phyloP scores from a whole-genome alignment of 2,329 filamentous ascomycete species.

The Ambrosiella cleistominuta region DNA sequence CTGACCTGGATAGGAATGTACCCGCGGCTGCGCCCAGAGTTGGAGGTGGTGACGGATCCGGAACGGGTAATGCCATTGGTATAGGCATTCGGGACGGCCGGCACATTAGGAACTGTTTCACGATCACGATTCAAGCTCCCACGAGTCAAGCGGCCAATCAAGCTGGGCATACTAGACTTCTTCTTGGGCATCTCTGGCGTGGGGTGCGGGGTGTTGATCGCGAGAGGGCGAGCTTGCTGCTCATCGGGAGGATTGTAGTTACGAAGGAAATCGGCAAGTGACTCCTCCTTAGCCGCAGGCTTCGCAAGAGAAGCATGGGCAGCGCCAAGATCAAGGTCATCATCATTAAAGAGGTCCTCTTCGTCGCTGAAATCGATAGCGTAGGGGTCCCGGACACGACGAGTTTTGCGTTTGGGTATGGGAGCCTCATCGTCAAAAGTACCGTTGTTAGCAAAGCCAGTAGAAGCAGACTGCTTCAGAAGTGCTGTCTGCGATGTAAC shows the following conservation, averaged over 20 bases:
- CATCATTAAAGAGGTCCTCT: slow-evolving; percentile 30
- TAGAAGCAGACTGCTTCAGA: slow-evolving; percentile 26
- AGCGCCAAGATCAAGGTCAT: slow-evolving; percentile 26
- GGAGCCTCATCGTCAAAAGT: slow-evolving; percentile 35
- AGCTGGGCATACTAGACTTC: slow-evolving; percentile 43
- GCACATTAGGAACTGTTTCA: slow-evolving; percentile 16
- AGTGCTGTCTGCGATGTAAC: slow-evolving; percentile 62
- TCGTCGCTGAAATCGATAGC: slow-evolving; percentile 72
- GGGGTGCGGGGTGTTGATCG: slow-evolving; percentile 20
- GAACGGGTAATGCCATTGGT: slow-evolving; percentile 23
- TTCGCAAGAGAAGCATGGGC: slow-evolving; percentile 18
- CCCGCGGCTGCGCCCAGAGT: slow-evolving; percentile 17
- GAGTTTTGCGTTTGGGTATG: slow-evolving; percentile 55
- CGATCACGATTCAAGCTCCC: slow-evolving; percentile 21
- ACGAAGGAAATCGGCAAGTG: slow-evolving; percentile 54
- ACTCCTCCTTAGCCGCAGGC: slow-evolving; percentile 38
- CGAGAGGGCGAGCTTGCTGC: slow-evolving; percentile 15
- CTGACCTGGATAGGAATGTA: slow-evolving; percentile 37
- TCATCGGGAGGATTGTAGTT: slow-evolving; percentile 49
- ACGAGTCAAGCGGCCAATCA: slow-evolving; percentile 41
- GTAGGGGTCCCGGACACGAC: slow-evolving; percentile 73
- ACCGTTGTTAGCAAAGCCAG: slow-evolving; percentile 19
- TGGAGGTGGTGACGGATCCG: slow-evolving; percentile 14
- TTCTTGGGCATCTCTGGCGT: slow-evolving; percentile 33
- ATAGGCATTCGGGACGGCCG: slow-evolving; percentile 17